Percentiles rank a stretch among this genome's conserved stretches.
phyloP scores from a whole-genome alignment of 169 alveolate genomes.

The Theileria parva region DNA sequence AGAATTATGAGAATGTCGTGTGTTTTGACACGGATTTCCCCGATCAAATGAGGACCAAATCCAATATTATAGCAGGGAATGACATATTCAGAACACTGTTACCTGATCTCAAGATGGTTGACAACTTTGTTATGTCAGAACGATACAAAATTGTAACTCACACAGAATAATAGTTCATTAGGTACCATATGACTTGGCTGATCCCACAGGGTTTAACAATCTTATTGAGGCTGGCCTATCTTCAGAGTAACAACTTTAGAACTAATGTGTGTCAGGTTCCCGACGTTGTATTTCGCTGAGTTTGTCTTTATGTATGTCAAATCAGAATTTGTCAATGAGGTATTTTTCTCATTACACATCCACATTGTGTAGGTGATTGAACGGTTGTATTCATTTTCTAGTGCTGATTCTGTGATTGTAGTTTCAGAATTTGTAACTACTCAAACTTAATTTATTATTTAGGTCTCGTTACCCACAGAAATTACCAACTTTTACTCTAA shows the following conservation, averaged over 20 bases:
- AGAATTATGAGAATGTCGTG: constrained; percentile 22
- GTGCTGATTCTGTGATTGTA: neutral
- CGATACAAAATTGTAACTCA: constrained; percentile 50
- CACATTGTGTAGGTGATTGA: neutral
- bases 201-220: neutral
- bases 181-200: neutral
- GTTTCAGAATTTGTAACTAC: neutral
- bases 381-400: neutral
- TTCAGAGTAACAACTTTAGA: neutral
- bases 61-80: constrained; percentile 9
- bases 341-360: neutral
- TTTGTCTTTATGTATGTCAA: neutral
- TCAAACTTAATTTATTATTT: neutral
- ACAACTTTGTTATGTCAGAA: neutral
- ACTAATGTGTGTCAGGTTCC: neutral
- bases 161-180: neutral
- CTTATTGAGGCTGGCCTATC: constrained; percentile 7
- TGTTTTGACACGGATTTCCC: constrained; percentile 52
- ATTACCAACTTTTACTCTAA: neutral
- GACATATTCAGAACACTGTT: constrained; percentile 14
- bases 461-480: neutral
- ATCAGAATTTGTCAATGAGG: neutral
- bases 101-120: constrained; percentile 10
- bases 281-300: neutral
- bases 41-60: constrained; percentile 24